Percentiles rank a stretch among this genome's conserved stretches.
These are phyloP conservation scores for Aspergillus sojae DNA, from an alignment of 2,329 filamentous ascomycete species.

Conservation along the genomic window DNA sequence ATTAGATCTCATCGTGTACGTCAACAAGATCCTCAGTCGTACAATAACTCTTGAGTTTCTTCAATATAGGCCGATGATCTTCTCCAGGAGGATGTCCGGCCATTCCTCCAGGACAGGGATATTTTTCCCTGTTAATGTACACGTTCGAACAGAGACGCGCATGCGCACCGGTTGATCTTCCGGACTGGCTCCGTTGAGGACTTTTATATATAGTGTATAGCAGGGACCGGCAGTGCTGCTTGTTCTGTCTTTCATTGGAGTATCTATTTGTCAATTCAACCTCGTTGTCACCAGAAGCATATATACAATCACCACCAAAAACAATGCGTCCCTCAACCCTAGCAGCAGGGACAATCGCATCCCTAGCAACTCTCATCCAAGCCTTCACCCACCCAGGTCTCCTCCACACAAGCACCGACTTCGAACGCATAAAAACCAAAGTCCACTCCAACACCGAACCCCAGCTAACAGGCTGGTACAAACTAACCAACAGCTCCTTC, in stretches of 20 bases:
- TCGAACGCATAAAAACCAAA: constrained; percentile 45
- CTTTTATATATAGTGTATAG: neutral
- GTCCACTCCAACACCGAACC: constrained; percentile 37
- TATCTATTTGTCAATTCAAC: neutral
- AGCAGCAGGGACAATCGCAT: neutral
- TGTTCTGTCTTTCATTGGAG: neutral
- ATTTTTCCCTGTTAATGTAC: neutral
- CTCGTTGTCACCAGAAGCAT: neutral
- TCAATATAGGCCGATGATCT: neutral
- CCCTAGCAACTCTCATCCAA: neutral
- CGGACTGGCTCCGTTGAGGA: neutral
- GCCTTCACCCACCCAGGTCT: constrained; percentile 36
- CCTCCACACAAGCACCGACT: constrained; percentile 41
- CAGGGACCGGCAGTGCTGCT: neutral
- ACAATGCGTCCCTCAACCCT: neutral
- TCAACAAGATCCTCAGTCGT: neutral
- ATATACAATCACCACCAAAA: neutral
- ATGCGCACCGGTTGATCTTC: neutral
- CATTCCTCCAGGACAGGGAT: neutral
- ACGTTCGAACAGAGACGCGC: neutral
- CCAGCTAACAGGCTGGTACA: constrained; percentile 39
- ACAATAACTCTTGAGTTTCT: neutral
- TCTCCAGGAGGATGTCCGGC: neutral
- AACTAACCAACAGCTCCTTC: constrained; percentile 33
- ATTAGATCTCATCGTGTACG: neutral